Evolutionary conservation across 2,329 filamentous ascomycete genomes (phyloP).

Genomic region (Xylariaceae sp.): DNA sequence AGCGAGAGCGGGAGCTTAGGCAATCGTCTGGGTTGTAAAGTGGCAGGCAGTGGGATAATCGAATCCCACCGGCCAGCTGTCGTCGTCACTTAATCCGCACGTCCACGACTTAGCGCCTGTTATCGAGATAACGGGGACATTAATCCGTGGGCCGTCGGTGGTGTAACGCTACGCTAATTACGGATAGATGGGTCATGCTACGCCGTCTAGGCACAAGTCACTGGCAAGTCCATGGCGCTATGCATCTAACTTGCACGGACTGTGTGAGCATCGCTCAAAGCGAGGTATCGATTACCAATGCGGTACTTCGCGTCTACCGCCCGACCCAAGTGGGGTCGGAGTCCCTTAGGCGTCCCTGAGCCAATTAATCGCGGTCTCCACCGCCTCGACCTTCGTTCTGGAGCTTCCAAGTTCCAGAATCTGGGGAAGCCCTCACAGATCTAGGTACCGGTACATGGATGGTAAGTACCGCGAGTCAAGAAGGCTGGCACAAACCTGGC

Average conservation of each 20-base stretch:
- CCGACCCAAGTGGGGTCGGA: no score
- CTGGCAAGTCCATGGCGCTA: neutral
- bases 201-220: neutral
- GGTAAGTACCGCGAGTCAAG: neutral
- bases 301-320: no score
- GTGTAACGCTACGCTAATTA: neutral
- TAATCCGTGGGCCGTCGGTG: neutral
- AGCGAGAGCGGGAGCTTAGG: no score
- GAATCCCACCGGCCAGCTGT: neutral
- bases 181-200: neutral
- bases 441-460: neutral
- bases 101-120: neutral
- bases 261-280: no score
- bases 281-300: no score
- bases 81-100: neutral
- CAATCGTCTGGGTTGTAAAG: no score
- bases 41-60: neutral
- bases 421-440: neutral
- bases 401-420: neutral
- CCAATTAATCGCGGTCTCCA: no score
- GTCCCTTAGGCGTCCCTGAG: no score
- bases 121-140: neutral
- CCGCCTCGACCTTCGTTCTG: neutral
- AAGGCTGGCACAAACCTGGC: no score
- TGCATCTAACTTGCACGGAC: no score